Evolutionary conservation across 768 basidiomycete genomes (phyloP), one percentile per base, ranked within the genome.

Genomic region (Grammothele lineata): DNA sequence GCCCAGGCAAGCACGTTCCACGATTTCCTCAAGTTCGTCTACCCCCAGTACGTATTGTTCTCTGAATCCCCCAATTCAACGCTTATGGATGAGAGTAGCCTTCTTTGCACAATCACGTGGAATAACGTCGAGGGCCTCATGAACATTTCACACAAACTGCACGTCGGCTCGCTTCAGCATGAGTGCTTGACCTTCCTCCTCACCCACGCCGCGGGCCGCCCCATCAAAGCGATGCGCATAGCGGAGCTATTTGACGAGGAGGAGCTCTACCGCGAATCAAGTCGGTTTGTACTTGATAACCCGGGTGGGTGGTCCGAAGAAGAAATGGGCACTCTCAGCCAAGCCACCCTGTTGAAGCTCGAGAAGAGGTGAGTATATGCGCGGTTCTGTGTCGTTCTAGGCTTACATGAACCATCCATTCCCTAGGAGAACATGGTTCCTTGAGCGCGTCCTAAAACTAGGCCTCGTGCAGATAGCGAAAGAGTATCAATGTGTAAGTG

Each of bases 31-130:
- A 90, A 88, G 70, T 94, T 85, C 62, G 81, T 93, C 42, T 95
- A 96, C 64, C 93, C 93, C 17, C 88, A 94, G 92, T 92, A 66
- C 14, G 33, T 44, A 12, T 30, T 30, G 14, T 7, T 7, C 14
- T 30, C 8, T 14, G 27, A 30, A 30, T n/a, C n/a, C n/a, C n/a
- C n/a, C n/a, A n/a, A n/a, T n/a, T n/a, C n/a, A n/a, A n/a, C n/a
- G n/a, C 33, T 19, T 36, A 15, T 14, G 18, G 11, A 5, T 6
- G 21, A 21, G 2, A 3, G 23, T 57, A 89, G 87, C 54, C 73
- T 94, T 45, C 87, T 92, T 54, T 95, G 92, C 67, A 89, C 89
- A 8, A 92, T 95, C 44, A 87, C 90, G 0, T 97, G 93, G 91
- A 88, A 90, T 57, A 96, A 96, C 63, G 94, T 92, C 22, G 92